Evolutionary conservation across 2,329 filamentous ascomycete genomes (phyloP), one percentile per base, ranked within the genome.

Genomic region (Cercospora sesami): DNA sequence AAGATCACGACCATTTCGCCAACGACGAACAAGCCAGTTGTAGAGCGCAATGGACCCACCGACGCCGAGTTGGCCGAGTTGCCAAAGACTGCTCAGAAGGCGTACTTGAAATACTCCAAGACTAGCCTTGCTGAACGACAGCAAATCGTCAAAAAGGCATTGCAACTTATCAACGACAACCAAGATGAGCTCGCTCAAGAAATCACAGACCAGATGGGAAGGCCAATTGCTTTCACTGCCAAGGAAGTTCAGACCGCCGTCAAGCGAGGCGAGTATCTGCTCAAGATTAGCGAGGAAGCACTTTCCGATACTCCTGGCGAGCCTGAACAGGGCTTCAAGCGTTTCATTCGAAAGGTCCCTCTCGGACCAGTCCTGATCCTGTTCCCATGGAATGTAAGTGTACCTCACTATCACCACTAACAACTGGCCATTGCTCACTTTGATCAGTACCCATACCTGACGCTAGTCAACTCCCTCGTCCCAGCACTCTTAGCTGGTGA

Each of bases 321-420:
- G 78, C 81, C 87, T 2, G 93, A 98, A 81, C 87, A 91, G 76
- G 94, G 94, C 0, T 97, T 97, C 84, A 93, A 90, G 82, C 87
- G 94, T 72, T 97, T 92, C 77, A 93, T 98, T 78, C 89, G 90
- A 79, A 96, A 96, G 81, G 87, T 92, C 8, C 92, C 94, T 0
- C 87, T 97, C 63, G 94, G 94, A 0, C 93, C 93, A 10, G 91
- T 95, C 16, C 85, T 98, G 68, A 86, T 97, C 72, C 88, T 98
- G 69, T 97, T 97, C 81, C 91, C 94, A 0, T 98, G 94, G 94
- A 98, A 98, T 82, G 93, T 95, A 81, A 82, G 92, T 85, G 63
- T 71, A 68, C 36, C 28, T 31, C 14, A 6, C 31, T 14, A 14
- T 23, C 42, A 8, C 4, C 6, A 16, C 48, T 28, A 21, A 23